Evolutionary conservation across 148 eudicot genomes (phyloP), one percentile per base, ranked within the genome.

Genomic region (Vaccinium vitisidaea): DNA sequence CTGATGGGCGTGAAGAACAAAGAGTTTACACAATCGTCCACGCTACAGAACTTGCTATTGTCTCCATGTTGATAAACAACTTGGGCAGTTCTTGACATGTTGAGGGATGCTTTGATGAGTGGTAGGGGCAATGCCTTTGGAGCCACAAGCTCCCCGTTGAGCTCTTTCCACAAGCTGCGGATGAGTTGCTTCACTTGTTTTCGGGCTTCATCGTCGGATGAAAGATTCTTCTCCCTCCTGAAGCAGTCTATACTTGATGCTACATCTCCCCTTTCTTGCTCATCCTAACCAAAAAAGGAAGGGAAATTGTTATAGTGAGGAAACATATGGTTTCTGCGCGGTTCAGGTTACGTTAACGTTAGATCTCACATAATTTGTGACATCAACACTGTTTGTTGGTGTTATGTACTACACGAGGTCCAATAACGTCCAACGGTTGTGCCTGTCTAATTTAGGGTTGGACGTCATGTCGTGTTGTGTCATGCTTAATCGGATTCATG

Each of bases 41-140:
- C 91, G n/a, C 85, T 86, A 1, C 82, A 84, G 25, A 86, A 85
- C 27, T 83, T 87, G 75, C 70, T 76, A 69, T 85, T 59, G 48
- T 87, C 87, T n/a, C 88, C 79, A 63, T 89, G 91, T 58, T 87
- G 87, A 81, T 87, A 89, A 39, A 89, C 78, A n/a, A 87, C 87
- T 82, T 87, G 88, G 54, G 91, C 82, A 50, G 88, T 84, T 84
- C 91, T 84, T 39, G 91, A 81, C 87, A 86, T 87, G 80, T 89
- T 89, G 5, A 89, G 67, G 14, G 88, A 84, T 10, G 86, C 82
- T 83, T 81, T 84, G 15, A 86, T 82, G 30, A 89, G 74, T 5
- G 89, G 87, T 10, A 87, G 50, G 19, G 88, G 89, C 88, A 84
- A 27, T 16, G 50, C 63, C n/a, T 83, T 71, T 1, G 75, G 46